Evolutionary conservation across 2,329 filamentous ascomycete species (phyloP), one percentile per base, ranked within the genome.

Genomic region (Phyllosticta citriasiana): DNA sequence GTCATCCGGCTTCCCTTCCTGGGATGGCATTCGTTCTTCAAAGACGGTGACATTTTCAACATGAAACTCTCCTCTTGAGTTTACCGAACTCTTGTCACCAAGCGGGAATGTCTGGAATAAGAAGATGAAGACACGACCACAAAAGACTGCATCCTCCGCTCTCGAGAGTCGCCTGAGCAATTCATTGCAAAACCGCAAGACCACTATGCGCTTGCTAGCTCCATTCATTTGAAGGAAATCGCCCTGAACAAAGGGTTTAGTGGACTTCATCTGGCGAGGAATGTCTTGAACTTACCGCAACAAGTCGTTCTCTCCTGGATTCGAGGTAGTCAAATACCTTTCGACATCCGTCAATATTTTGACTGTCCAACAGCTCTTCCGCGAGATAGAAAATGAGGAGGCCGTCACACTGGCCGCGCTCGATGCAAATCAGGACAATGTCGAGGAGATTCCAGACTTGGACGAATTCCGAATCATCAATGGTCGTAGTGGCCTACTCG

Each of bases 101-200:
- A 99, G 80, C 1, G 94, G 94, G 69, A 99, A 97, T 73, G 91
- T 96, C 73, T 99, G 94, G 74, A 97, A 99, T 71, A 99, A 84
- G 74, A 97, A 99, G 65, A 99, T 97, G 74, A 97, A 97, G 26
- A 99, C 94, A 50, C 94, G 84, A 16, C 94, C 94, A 70, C 94
- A 99, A 72, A 99, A 99, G 0, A 95, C 91, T 0, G 94, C 95
- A 73, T 99, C 94, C 72, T 97, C 92, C 3, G 94, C 93, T 61
- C 94, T 85, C n/a, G 94, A 97, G 2, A 99, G 81, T 54, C 94
- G 84, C 40, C 93, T 86, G n/a, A 99, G 80, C 16, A 99, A 80
- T 75, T 97, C 94, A 73, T 97, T 99, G 76, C 94, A 99, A 63
- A 88, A 89, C 69, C 94, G 84, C n/a, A 99, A 78, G 66, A 97